These are phyloP conservation scores for Mycotypha africana DNA, from an alignment of 371 early-diverging fungal genomes.

Conservation along the genomic window DNA sequence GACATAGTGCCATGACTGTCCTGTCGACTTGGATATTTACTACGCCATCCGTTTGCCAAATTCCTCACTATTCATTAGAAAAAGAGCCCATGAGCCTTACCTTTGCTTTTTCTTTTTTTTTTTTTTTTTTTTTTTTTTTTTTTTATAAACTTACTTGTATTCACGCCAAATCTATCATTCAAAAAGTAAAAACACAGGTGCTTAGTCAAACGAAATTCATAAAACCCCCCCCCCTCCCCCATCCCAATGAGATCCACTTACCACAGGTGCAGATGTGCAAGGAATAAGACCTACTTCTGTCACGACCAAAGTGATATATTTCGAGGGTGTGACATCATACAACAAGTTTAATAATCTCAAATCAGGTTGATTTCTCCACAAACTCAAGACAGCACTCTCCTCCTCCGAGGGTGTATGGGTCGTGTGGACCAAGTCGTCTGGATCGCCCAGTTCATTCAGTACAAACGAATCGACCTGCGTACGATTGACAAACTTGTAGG, in stretches of 20 bases:
- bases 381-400: conserved; percentile 35
- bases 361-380: conserved; percentile 63
- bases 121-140: no score
- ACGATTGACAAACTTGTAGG: conserved; percentile 92
- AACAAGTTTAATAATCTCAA: conserved; percentile 82
- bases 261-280: conserved; percentile 87
- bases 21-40: no score
- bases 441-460: conserved; percentile 89
- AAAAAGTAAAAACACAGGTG: conserved; percentile 3
- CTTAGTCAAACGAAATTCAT: no score
- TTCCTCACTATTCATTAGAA: conserved; percentile 28
- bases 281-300: conserved; percentile 95
- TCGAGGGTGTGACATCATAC: conserved; percentile 94
- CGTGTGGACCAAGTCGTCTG: conserved; percentile 71
- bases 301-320: conserved; percentile 85
- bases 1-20: no score
- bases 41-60: conserved; percentile 32
- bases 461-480: conserved; percentile 94
- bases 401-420: conserved; percentile 2
- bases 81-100: neutral
- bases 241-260: no score
- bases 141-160: conserved; percentile 46
- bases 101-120: no score
- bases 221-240: no score
- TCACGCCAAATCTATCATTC: conserved; percentile 48